phyloP scores from a whole-genome alignment of 2,329 filamentous ascomycete species.

The Fusarium sp. region DNA sequence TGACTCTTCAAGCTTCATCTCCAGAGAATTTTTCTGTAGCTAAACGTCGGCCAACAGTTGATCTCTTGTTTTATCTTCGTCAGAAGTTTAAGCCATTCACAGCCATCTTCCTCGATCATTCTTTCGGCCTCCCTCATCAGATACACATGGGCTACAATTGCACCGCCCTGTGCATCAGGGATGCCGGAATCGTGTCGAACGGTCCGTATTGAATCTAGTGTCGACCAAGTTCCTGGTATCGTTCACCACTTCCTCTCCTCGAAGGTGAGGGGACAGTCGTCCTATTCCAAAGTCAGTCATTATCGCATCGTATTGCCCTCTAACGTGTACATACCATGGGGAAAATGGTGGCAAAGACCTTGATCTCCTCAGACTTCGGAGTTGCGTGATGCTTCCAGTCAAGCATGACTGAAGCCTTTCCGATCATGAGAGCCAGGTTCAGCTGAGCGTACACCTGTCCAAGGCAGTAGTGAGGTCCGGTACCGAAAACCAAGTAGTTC shows the following conservation, averaged over 20 bases:
- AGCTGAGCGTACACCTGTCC: conserved; percentile 91
- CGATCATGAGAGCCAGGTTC: conserved; percentile 88
- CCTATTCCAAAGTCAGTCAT: conserved; percentile 59
- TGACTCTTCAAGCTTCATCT: background rate
- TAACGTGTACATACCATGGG: conserved; percentile 74
- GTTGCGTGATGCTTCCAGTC: conserved; percentile 93
- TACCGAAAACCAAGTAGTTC: conserved; percentile 97
- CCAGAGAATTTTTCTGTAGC: background rate
- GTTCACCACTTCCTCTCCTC: conserved; percentile 60
- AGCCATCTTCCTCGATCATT: conserved; percentile 4
- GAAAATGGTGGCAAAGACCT: conserved; percentile 98
- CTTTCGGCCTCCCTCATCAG: conserved; percentile 14
- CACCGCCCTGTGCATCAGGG: background rate
- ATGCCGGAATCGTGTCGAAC: background rate
- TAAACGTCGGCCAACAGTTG: background rate
- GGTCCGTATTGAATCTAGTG: conserved; percentile 5
- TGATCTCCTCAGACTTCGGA: conserved; percentile 87
- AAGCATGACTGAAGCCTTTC: conserved; percentile 85
- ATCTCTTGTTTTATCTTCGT: background rate
- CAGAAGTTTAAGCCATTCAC: background rate
- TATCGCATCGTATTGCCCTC: background rate
- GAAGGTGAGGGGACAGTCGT: conserved; percentile 85
- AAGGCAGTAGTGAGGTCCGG: conserved; percentile 94
- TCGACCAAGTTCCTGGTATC: conserved; percentile 5
- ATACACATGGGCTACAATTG: background rate